Base-by-base conservation (phyloP, 805 yeast genomes). In the Wickerhamiella sergipiensis region DNA sequence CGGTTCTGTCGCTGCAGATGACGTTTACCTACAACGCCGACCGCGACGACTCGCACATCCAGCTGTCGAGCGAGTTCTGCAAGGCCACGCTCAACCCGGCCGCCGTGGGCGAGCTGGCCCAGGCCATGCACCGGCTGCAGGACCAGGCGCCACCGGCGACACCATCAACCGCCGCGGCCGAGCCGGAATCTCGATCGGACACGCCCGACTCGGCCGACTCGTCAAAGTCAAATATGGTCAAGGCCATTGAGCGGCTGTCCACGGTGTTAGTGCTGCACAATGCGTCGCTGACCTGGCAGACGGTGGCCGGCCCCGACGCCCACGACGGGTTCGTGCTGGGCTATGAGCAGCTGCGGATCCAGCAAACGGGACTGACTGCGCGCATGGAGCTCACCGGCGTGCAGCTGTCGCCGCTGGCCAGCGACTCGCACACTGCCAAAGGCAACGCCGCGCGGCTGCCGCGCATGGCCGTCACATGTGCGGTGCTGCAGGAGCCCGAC, bases 241-340 rank as follows among this genome's bases (percentile, higher is more conserved):
- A 13, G 3, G n/a, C 19, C 17, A 23, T 43, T 7, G 46, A 43
- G 46, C 23, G 39, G 18, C 22, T 45, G 15, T 23, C 36, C 15
- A n/a, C 47, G 8, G 47, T 45, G 38, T 44, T 51, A 6, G 49
- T 57, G 4, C 49, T 63, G 39, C 48, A 80, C 56, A 77, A 82
- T 55, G 71, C 84, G 53, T 83, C 94, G 54, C 53, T 83, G 33
- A 95, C 95, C 0, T 86, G 95, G 88, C 62, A 83, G 18, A 29
- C 26, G 8, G 53, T 57, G 6, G 45, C 39, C 15, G 4, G 52
- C 3, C 45, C 45, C 15, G 40, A 18, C 12, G 50, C 54, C 0
- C 46, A 71, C 21, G 87, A 87, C 0, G 96, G 96, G 10, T 60
- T 86, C n/a, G 80, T 84, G 39, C 54, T 79, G 29, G 97, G 97